phyloP scores from a whole-genome alignment of 768 basidiomycete species.

The Tephrocybe rancida region DNA sequence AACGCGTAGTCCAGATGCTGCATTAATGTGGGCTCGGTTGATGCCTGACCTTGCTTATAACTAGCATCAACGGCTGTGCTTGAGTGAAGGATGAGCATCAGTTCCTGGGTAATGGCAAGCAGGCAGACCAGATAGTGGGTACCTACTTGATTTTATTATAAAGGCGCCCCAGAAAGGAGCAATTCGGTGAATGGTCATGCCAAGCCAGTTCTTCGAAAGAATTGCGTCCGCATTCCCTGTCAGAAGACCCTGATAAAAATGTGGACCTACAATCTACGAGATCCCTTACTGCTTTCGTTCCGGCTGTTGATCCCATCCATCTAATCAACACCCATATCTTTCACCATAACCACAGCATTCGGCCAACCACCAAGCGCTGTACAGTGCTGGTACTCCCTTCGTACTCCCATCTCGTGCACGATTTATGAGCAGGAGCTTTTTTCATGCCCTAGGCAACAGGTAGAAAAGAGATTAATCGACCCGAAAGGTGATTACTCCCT shows the following conservation, averaged over 20 bases:
- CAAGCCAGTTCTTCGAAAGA: conserved; percentile 18
- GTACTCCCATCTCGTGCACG: too few species aligned
- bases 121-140: conserved; percentile 11
- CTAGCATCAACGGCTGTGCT: background rate
- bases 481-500: background rate
- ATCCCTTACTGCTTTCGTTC: background rate
- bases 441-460: too few species aligned
- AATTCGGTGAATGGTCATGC: conserved; percentile 12
- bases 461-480: background rate
- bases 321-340: conserved; percentile 16
- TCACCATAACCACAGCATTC: too few species aligned
- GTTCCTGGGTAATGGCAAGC: conserved; percentile 2
- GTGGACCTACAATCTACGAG: conserved; percentile 13
- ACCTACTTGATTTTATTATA: conserved; percentile 12
- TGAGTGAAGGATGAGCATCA: conserved; percentile 9
- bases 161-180: conserved; percentile 9
- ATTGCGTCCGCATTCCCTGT: conserved; percentile 18
- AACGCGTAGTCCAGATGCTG: conserved; percentile 1
- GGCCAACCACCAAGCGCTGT: too few species aligned
- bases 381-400: too few species aligned
- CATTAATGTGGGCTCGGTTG: conserved; percentile 1
- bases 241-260: conserved; percentile 22
- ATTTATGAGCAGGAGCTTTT: too few species aligned
- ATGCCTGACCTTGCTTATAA: background rate
- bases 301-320: conserved; percentile 8